Evolutionary conservation across 106 monocot species (phyloP), one percentile per base, ranked within the genome.

Genomic region (Dendrobium catenatum): DNA sequence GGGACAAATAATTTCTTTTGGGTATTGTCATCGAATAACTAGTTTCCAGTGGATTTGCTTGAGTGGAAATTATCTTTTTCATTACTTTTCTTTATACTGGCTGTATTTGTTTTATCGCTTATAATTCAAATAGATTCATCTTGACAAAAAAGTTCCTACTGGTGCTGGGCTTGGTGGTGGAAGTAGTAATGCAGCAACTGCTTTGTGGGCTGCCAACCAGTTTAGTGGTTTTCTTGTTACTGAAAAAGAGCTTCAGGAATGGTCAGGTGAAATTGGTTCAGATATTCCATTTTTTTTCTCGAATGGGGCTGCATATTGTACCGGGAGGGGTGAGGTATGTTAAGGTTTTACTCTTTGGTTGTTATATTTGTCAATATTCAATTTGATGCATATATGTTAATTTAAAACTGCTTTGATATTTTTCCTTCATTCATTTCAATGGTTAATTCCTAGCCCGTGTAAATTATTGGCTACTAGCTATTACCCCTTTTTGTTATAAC

Each of bases 241-340:
- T 47, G 99, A 95, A 85, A 86, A 88, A 68, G 99, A 99, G 72
- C 95, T 99, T 85, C 91, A 95, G 79, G 88, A 93, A 79, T 99
- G 95, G 95, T 95, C 99, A 19, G 83, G 86, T 75, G 99, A 99
- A 85, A 95, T 99, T 72, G 99, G 99, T 67, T 99, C 99, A 47
- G 99, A 99, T 83, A 76, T 99, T 74, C 99, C 99, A 42, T 99
- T 99, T 83, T 99, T 99, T 83, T 99, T 99, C 80, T 99, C 99
- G 18, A 88, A 84, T 84, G 99, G 99, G 76, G 95, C 95, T 59
- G 95, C 99, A 42, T 99, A 95, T 79, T 99, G 99, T 84, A 99
- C 93, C 26, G 99, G 95, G 55, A 83, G 99, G 78, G 99, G 99
- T 81, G 99, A 99, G 94, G 99, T 99, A 92, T 37, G 82, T 22